Percentiles rank a stretch among this genome's conserved stretches.
Evolutionary conservation across 179 eudicot species (phyloP).

Genomic region (Corrigiola litoralis): DNA sequence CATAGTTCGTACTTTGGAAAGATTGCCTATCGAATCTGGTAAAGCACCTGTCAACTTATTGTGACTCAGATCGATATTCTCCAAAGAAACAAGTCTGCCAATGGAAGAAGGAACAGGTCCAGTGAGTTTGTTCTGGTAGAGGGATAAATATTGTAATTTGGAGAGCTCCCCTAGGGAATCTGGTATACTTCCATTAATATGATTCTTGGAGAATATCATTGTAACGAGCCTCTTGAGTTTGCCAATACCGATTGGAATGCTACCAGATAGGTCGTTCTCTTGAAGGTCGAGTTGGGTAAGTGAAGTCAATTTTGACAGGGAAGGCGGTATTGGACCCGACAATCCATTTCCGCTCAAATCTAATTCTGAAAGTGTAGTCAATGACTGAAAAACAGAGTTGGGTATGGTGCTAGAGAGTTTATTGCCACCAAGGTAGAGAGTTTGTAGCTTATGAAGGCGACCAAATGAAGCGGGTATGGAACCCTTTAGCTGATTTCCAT

Average conservation of each 20-base stretch:
- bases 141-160: constrained; percentile 29
- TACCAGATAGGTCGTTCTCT: constrained; percentile 35
- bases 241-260: constrained; percentile 45
- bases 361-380: constrained; percentile 7
- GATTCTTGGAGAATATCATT: constrained; percentile 49
- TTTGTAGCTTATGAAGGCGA: constrained; percentile 27
- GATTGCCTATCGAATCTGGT: constrained; percentile 44
- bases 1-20: constrained; percentile 36
- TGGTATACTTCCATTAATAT: constrained; percentile 41
- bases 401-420: constrained; percentile 40
- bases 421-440: constrained; percentile 40
- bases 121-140: constrained; percentile 37
- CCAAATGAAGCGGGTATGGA: constrained; percentile 46
- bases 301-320: constrained; percentile 30
- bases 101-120: constrained; percentile 55
- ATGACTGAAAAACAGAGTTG: constrained; percentile 23
- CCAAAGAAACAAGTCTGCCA: constrained; percentile 37
- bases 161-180: constrained; percentile 47
- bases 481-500: constrained; percentile 47
- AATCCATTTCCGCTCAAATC: constrained; percentile 18
- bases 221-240: constrained; percentile 30
- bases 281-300: constrained; percentile 43
- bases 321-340: constrained; percentile 41
- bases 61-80: constrained; percentile 26
- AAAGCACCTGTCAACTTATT: constrained; percentile 44